Evolutionary conservation across 805 yeast species (phyloP).

Genomic region (Teunomyces barrocoloradensis): DNA sequence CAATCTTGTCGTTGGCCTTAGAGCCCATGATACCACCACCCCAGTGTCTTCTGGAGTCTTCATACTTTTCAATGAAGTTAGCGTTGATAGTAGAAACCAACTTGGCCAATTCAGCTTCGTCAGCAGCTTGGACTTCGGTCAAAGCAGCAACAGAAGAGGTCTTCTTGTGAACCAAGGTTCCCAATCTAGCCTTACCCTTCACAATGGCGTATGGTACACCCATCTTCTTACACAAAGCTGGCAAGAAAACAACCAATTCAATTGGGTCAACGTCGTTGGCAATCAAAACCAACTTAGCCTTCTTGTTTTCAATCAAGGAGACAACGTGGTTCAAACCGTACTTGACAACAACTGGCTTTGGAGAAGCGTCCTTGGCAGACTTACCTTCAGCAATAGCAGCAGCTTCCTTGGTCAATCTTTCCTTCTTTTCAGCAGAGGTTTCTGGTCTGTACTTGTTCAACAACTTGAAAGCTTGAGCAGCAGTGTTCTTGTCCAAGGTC

Average conservation of each 20-base stretch:
- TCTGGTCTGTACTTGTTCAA: slow-evolving; percentile 99
- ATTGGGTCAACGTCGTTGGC: slow-evolving; percentile 99
- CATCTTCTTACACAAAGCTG: slow-evolving; percentile 99
- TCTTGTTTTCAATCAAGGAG: slow-evolving; percentile 95
- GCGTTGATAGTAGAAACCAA: slow-evolving; percentile 90
- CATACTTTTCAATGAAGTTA: slow-evolving; percentile 91
- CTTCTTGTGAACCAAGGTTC: slow-evolving; percentile 96
- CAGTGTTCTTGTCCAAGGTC: slow-evolving; percentile 98
- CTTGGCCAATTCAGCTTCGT: slow-evolving; percentile 91
- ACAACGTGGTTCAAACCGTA: slow-evolving; percentile 99
- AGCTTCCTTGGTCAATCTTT: slow-evolving; percentile 97
- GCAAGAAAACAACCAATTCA: slow-evolving; percentile 94
- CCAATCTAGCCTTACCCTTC: slow-evolving; percentile 98
- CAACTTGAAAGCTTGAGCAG: slow-evolving; percentile 93
- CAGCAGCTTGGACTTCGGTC: slow-evolving; percentile 92
- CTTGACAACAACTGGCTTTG: slow-evolving; percentile 95
- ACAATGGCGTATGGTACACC: slow-evolving; percentile 99
- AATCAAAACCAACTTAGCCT: slow-evolving; percentile 94
- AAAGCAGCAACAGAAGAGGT: slow-evolving; percentile 96
- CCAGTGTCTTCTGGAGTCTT: slow-evolving; percentile 97
- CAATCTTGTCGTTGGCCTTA: slow-evolving; percentile 84
- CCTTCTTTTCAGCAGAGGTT: slow-evolving; percentile 96
- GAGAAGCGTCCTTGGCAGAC: slow-evolving; percentile 93
- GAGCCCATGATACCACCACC: slow-evolving; percentile 99
- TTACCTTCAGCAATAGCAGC: slow-evolving; percentile 98